Evolutionary conservation across 306 rosid species (phyloP), one percentile per base, ranked within the genome.

Genomic region (Albizia julibrissin): DNA sequence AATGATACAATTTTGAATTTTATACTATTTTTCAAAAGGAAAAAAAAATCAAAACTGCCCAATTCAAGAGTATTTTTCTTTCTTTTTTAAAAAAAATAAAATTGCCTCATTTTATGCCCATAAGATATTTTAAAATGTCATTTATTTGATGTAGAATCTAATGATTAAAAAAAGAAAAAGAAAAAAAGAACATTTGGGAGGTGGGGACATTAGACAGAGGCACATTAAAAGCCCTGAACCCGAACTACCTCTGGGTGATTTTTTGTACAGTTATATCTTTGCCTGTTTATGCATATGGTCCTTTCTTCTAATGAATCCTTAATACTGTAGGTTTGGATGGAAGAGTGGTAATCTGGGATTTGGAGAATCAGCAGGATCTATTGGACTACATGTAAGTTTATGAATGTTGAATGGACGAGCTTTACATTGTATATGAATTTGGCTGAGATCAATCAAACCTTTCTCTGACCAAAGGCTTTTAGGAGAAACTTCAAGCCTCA

Each of bases 241-340:
- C 1, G 24, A 6, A 19, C 18, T 6, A 14, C 59, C 2, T 52
- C 2, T 1, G n/a, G 12, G 12, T 56, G 58, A 12, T 15, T 43
- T 43, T 24, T 71, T 44, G 34, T 43, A 18, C 14, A 8, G 34
- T 11, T 22, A 24, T 9, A 39, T 26, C 44, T 11, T 58, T 72
- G 44, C 70, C 44, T 22, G 21, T 18, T 43, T 43, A 8, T 9
- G 50, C 29, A 42, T 11, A 3, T 16, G 24, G 24, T 27, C 49
- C 15, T 11, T 33, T 79, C 58, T 64, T n/a, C 61, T 73, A 4
- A 50, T 74, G 10, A 37, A 40, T n/a, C 74, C 62, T 37, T 65
- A 3, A 19, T 54, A 33, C 67, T 10, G 64, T 90, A 91, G 95
- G 95, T 40, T 72, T 91, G 85, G 95, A 91, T 66, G 95, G 95